phyloP scores from a whole-genome alignment of 1,284 basidiomycete species.

The Microbotryum scabiosae region DNA sequence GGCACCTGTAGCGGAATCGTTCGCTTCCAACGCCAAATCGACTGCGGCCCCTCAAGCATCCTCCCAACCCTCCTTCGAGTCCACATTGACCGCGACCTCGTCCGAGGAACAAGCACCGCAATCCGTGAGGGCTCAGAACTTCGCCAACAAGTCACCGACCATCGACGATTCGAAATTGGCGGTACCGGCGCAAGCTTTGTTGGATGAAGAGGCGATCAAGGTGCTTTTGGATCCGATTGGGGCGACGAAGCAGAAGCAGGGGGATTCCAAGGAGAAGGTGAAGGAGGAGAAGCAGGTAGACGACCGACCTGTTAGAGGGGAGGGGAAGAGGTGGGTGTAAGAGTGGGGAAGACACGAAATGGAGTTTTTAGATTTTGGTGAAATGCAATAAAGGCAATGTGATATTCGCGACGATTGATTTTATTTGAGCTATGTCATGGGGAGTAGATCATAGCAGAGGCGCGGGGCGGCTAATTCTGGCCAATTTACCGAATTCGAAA shows the following conservation, averaged over 20 bases:
- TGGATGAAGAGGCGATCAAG: conserved; percentile 19
- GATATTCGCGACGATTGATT: too few relatives aligned
- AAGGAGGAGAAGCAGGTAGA: not conserved
- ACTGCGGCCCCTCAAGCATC: not conserved
- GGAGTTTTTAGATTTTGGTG: too few relatives aligned
- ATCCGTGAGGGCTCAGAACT: too few relatives aligned
- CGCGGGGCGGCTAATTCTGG: too few relatives aligned
- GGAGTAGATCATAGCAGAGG: too few relatives aligned
- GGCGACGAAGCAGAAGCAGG: conserved; percentile 14
- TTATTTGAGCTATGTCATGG: too few relatives aligned
- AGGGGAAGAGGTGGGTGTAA: conserved; percentile 2
- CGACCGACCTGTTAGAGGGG: conserved; percentile 2
- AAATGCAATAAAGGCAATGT: too few relatives aligned
- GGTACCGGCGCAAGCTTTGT: conserved; percentile 11
- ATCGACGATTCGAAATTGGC: conserved; percentile 18
- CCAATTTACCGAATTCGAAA: too few relatives aligned
- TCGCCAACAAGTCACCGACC: not conserved
- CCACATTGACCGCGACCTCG: not conserved
- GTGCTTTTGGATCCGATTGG: conserved; percentile 20
- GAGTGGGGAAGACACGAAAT: too few relatives aligned
- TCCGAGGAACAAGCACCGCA: not conserved
- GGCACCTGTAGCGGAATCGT: conserved; percentile 21
- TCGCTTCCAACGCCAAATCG: conserved; percentile 1
- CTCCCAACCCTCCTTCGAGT: not conserved
- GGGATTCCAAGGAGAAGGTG: not conserved